Evolutionary conservation across 2,329 filamentous ascomycete species (phyloP).

Genomic region (Microcyclospora tardicrescens): DNA sequence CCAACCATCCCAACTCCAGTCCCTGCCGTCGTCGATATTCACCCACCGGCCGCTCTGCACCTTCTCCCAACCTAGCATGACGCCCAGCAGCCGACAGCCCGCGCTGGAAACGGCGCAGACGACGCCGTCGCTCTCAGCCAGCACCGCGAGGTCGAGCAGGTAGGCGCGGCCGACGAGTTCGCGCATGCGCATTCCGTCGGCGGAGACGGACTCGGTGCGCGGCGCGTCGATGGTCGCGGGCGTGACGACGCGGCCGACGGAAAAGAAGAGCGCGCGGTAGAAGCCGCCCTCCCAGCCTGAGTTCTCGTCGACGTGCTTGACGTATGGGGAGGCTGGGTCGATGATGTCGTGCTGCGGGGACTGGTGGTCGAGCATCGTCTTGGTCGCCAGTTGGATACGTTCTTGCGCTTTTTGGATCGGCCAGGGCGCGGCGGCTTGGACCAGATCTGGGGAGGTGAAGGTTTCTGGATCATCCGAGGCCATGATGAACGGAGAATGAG

Average conservation of each 20-base stretch:
- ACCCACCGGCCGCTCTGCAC: constrained; percentile 52
- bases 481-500: constrained; percentile 48
- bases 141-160: constrained; percentile 64
- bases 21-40: constrained; percentile 58
- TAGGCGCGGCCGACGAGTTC: constrained; percentile 70
- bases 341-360: constrained; percentile 16
- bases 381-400: constrained; percentile 61
- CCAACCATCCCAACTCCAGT: constrained; percentile 23
- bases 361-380: constrained; percentile 34
- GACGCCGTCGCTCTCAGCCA: constrained; percentile 55
- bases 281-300: constrained; percentile 85
- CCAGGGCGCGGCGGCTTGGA: constrained; percentile 24
- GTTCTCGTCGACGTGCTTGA: constrained; percentile 59
- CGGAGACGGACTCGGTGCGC: constrained; percentile 8
- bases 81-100: constrained; percentile 58
- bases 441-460: constrained; percentile 53
- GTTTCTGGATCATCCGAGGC: constrained; percentile 74
- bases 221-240: constrained; percentile 2
- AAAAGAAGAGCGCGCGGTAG: constrained; percentile 70
- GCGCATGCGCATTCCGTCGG: constrained; percentile 50
- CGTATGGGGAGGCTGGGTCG: constrained; percentile 39
- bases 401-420: constrained; percentile 49
- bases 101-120: constrained; percentile 62
- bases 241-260: constrained; percentile 40
- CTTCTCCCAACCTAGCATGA: constrained; percentile 78